A percentile compares a stretch with the other conserved stretches of the same genome.
Conservation (phyloP, 257 asterid species). For the Salvia splendens region DNA sequence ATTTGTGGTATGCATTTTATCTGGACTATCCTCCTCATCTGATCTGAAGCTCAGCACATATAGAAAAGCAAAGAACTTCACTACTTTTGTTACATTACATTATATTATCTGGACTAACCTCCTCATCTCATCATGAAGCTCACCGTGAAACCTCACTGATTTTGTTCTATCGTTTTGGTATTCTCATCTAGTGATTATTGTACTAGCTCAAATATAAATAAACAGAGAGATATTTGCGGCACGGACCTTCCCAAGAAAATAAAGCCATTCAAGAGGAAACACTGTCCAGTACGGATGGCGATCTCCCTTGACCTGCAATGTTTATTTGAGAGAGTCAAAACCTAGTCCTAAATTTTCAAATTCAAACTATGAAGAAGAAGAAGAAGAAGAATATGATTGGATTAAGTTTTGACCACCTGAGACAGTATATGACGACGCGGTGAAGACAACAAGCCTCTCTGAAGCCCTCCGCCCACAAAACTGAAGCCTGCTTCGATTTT, state of each 20-base stretch:
- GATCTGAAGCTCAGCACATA: constrained; percentile 1
- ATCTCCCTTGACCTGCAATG: constrained; percentile 76
- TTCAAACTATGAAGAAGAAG: constrained; percentile 6
- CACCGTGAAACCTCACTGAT: neutral
- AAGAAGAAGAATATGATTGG: constrained; percentile 6
- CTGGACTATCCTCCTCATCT: constrained; percentile 3
- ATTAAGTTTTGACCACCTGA: constrained; percentile 44
- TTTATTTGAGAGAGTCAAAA: constrained; percentile 17
- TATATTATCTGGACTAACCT: neutral
- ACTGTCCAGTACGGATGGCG: constrained; percentile 88
- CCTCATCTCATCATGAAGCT: constrained; percentile 17
- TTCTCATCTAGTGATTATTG: neutral
- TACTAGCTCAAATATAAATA: neutral
- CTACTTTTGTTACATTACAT: no score
- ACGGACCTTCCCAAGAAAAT: constrained; percentile 86
- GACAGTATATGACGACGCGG: constrained; percentile 75
- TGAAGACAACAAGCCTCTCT: constrained; percentile 94
- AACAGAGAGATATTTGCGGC: neutral
- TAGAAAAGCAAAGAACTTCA: neutral
- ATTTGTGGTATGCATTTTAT: neutral
- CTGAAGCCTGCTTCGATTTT: constrained; percentile 61
- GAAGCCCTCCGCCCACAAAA: constrained; percentile 82
- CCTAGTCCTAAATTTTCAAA: neutral
- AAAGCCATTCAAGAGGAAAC: constrained; percentile 88
- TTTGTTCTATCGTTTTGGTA: neutral